Evolutionary conservation across 2,329 filamentous ascomycete genomes (phyloP), one percentile per base, ranked within the genome.

Genomic region (Fusarium zealandicum): DNA sequence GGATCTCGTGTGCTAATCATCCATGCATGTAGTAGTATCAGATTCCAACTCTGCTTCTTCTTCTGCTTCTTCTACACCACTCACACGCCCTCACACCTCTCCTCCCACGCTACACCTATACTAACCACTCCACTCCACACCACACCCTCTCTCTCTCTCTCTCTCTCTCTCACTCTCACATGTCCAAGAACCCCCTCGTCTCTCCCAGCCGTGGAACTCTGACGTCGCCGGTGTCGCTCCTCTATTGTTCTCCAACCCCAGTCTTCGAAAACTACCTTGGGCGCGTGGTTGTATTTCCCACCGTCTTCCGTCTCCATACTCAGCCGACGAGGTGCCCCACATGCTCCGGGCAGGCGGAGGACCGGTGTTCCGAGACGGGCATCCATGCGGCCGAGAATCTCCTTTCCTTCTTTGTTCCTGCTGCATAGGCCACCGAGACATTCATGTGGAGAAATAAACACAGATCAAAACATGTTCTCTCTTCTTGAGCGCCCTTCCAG

Each of bases 281-380:
- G n/a, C n/a, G n/a, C n/a, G n/a, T n/a, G n/a, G n/a, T n/a, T n/a
- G n/a, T n/a, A n/a, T n/a, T n/a, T n/a, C n/a, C n/a, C n/a, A n/a
- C n/a, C n/a, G n/a, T n/a, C n/a, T n/a, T n/a, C n/a, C n/a, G n/a
- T 33, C 30, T 17, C 27, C 30, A 20, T 14, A 14, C 22, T 54
- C 27, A 41, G 20, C 36, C 55, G 48, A 39, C 35, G 16, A 49
- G 9, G 7, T 12, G 59, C 45, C 43, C 59, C 59, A 63, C 54
- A 59, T 51, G 36, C 53, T 51, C 65, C 65, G 65, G 65, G 65
- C 65, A 67, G 65, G 57, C 61, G 65, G 65, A 67, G 65, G 58
- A 57, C 65, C 51, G 63, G 65, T 56, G 51, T 46, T 22, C 43
- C 44, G 54, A 42, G 55, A 28, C 22, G 41, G 43, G 35, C 51